Evolutionary conservation across 1,284 basidiomycete species (phyloP), one percentile per base, ranked within the genome.

Genomic region (Leccinum variabile): DNA sequence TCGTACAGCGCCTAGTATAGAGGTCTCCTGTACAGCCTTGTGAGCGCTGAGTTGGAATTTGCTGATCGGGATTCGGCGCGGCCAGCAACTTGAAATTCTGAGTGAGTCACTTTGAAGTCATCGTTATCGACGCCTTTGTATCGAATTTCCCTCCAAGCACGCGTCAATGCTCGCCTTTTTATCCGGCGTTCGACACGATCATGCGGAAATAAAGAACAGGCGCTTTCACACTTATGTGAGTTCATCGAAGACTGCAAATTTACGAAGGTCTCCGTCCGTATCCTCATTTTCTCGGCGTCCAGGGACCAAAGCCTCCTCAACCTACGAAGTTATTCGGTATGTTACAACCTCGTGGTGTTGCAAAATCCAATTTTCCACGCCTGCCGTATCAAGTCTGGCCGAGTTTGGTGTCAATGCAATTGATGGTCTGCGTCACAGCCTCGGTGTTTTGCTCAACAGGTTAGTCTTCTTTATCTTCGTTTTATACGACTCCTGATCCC

Each of bases 171-270:
- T 22, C 18, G 18, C 18, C 18, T 22, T 22, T 22, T 22, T 22
- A 22, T 22, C 18, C 18, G 18, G 18, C 18, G 76, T 99, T 99
- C 77, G 97, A 99, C 78, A 99, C 99, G 97, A 94, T 99, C 84
- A 97, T 72, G 81, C 82, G 54, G 97, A 98, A 63, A 91, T 80
- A 97, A 98, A 78, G 97, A 98, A 75, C 91, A 91, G 78, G 97
- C 97, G 1, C 86, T 99, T 52, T 95, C 95, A 11, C 95, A 99
- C 74, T 86, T 99, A n/a, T 99, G 97, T 83, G 97, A 99, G 77
- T 99, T 99, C 77, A 99, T 99, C 76, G 97, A 99, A 79, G 97
- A 99, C 76, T 99, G 97, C 84, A 97, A 99, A 78, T 99, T 99
- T 76, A 98, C 97, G 52, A 99, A 99, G 79, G 88, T 99, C 56